A percentile compares a stretch with the other conserved stretches of the same genome.
phyloP scores from a whole-genome alignment of 192 early-diverging fungal species.

The Linnemannia zychae region DNA sequence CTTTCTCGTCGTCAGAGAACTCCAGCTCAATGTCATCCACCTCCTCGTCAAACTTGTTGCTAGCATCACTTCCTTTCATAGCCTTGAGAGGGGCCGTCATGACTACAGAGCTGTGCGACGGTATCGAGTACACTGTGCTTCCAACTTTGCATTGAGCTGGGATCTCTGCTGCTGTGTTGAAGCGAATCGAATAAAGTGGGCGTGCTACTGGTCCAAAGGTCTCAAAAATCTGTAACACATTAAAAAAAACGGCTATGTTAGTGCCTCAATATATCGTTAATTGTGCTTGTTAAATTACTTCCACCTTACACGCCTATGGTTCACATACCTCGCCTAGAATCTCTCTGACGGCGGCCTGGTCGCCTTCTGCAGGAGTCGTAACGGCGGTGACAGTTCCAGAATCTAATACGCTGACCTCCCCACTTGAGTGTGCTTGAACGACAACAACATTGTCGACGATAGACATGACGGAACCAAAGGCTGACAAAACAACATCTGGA shows the following conservation, averaged over 20 bases:
- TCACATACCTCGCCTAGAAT: slow-evolving; percentile 71
- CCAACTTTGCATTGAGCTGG: slow-evolving; percentile 61
- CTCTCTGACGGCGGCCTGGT: slow-evolving; percentile 63
- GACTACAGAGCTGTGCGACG: slow-evolving; percentile 74
- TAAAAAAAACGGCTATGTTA: background rate
- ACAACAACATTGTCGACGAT: slow-evolving; percentile 83
- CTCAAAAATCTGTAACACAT: slow-evolving; percentile 76
- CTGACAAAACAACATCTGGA: slow-evolving; percentile 60
- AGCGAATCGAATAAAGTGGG: slow-evolving; percentile 88
- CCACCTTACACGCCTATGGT: slow-evolving; percentile 16
- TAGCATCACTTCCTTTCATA: slow-evolving; percentile 91
- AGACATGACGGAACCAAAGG: slow-evolving; percentile 76
- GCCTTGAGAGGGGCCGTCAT: slow-evolving; percentile 72
- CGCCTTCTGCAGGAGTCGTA: background rate
- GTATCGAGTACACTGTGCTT: slow-evolving; percentile 72
- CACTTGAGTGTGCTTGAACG: slow-evolving; percentile 66
- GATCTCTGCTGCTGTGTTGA: slow-evolving; percentile 74
- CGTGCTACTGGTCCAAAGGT: slow-evolving; percentile 91
- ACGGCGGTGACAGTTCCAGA: slow-evolving; percentile 76
- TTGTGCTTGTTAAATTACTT: background rate
- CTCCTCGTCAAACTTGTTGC: slow-evolving; percentile 95
- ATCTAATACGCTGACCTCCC: slow-evolving; percentile 76
- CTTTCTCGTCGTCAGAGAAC: slow-evolving; percentile 97
- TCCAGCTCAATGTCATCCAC: slow-evolving; percentile 84
- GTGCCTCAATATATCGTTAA: background rate